Conservation (phyloP, 441 rosid species). For the Eruca vesicaria region DNA sequence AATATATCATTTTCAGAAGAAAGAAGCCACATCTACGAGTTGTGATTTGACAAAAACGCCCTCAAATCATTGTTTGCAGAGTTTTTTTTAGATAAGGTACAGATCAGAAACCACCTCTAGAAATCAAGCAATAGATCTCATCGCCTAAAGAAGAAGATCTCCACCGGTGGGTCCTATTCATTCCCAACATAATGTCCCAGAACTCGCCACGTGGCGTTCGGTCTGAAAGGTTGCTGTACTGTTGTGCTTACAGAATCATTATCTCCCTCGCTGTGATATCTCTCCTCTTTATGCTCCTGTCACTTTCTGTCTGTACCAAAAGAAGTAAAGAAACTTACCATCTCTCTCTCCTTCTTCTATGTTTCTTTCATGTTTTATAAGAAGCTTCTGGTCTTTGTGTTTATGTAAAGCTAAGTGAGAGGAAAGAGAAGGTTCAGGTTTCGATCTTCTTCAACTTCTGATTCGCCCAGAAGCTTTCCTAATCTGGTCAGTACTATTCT, state of each 20-base stretch:
- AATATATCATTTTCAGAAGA: not conserved
- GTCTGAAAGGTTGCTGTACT: constrained; percentile 11
- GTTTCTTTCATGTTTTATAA: constrained; percentile 22
- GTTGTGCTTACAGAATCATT: constrained; percentile 30
- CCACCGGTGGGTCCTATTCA: not conserved
- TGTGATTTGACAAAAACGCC: constrained; percentile 26
- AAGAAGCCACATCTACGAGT: not conserved
- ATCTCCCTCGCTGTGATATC: constrained; percentile 34
- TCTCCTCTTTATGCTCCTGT: constrained; percentile 27
- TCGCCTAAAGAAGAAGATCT: not conserved
- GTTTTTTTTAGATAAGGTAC: constrained; percentile 25
- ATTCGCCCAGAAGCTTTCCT: constrained; percentile 26
- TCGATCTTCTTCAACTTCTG: constrained; percentile 18
- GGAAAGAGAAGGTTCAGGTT: constrained; percentile 6
- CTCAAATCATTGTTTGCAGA: constrained; percentile 30
- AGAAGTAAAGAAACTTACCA: constrained; percentile 15
- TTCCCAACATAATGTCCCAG: constrained; percentile 22
- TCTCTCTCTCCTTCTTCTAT: constrained; percentile 13
- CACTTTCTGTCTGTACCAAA: constrained; percentile 33
- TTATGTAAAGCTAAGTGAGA: constrained; percentile 11
- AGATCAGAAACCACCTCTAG: constrained; percentile 30
- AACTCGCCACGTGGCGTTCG: constrained; percentile 29
- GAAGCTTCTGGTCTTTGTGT: not conserved
- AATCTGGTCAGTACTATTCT: constrained; percentile 29
- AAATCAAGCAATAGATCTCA: constrained; percentile 33